Evolutionary conservation across 306 rosid genomes (phyloP).

Genomic region (Begonia masoniana): DNA sequence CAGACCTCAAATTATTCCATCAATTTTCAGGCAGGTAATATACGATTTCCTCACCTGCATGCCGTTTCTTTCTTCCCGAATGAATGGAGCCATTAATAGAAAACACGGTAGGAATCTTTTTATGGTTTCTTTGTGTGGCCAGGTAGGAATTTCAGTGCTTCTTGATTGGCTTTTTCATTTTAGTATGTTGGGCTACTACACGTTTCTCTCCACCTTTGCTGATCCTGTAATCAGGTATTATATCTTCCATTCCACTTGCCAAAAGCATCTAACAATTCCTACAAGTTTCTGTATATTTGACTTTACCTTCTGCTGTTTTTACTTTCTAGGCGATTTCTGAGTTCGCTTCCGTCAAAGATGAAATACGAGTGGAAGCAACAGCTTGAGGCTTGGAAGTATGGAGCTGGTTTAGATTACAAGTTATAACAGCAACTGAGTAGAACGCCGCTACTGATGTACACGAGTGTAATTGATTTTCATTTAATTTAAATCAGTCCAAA

Average conservation of each 20-base stretch:
- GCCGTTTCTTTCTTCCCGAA: too few species aligned
- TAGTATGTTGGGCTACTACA: slow-evolving; percentile 66
- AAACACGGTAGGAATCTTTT: too few species aligned
- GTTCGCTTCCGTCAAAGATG: slow-evolving; percentile 38
- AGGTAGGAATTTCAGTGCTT: slow-evolving; percentile 85
- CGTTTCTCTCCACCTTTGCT: slow-evolving; percentile 53
- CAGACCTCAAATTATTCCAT: slow-evolving; percentile 75
- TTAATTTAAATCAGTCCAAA: too few species aligned
- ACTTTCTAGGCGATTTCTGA: slow-evolving; percentile 42
- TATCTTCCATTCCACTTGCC: neutral
- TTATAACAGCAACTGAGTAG: slow-evolving; percentile 15
- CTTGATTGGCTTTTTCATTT: slow-evolving; percentile 80
- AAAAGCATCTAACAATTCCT: neutral
- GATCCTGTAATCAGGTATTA: slow-evolving; percentile 70
- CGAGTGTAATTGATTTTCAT: too few species aligned
- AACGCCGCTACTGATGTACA: too few species aligned
- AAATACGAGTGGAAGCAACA: slow-evolving; percentile 59
- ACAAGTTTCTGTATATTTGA: too few species aligned
- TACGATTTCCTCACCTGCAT: neutral
- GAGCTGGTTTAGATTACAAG: slow-evolving; percentile 90
- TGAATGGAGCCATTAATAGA: too few species aligned
- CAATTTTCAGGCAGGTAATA: slow-evolving; percentile 79
- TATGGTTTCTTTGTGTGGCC: slow-evolving; percentile 1
- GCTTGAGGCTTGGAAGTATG: slow-evolving; percentile 93
- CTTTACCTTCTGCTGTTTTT: slow-evolving; percentile 1